Base-by-base conservation (phyloP, 140 eudicot genomes). In the Ambrosia hybrid region DNA sequence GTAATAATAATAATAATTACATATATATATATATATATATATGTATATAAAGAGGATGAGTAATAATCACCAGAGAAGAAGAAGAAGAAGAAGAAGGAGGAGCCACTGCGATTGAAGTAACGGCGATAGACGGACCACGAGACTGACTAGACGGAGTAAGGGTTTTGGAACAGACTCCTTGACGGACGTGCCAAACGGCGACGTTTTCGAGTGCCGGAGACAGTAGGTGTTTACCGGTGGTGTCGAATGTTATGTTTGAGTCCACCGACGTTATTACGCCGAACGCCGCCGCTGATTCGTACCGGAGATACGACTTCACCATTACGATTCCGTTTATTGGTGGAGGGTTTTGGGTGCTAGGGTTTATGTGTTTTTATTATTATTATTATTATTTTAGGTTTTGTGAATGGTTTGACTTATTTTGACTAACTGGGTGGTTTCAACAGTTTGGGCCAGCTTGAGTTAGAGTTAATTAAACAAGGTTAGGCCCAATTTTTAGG, bases 141-240 rank as follows among this genome's bases (percentile, higher is more conserved):
- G 96, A 67, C 60, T 85, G 61, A 21, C 80, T 56, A 6, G 93
- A 73, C 46, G 93, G 85, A 4, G 91, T 4, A 26, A 94, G 95
- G 2, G 91, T 86, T 72, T 88, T 86, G 58, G 86, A 74, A 72
- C 90, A 88, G 56, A 84, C 72, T 26, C 95, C 99, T 75, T 90
- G 96, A 1, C 97, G 96, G 33, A 94, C 90, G 37, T 88, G 88
- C 99, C 99, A 94, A 34, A 94, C 85, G 59, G 90, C 86, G 70
- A 94, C 79, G 75, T 84, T 94, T 70, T 94, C 99, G 7, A 94
- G 85, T 5, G 96, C 99, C 81, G 92, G 96, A 73, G 91, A 91
- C 34, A 94, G 81, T 15, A 94, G 69, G 78, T 86, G 82, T 70
- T 86, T 90, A 55, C 99, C 97, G 80, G 96, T 75, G 81, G 80